Evolutionary conservation across 106 monocot genomes (phyloP).

Genomic region (Vanilla planifolia): DNA sequence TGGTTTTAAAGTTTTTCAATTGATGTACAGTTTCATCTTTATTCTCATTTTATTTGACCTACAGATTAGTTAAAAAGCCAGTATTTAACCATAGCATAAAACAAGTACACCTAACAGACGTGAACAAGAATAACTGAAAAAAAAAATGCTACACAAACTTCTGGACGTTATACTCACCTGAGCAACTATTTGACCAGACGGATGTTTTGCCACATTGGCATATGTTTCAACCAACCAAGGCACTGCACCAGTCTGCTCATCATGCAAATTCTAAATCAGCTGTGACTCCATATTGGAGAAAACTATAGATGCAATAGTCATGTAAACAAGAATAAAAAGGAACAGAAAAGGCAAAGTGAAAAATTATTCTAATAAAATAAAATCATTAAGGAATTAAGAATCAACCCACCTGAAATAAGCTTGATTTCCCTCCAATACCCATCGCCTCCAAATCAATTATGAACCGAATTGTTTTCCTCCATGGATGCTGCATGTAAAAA

Average conservation of each 20-base stretch:
- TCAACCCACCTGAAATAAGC: constrained; percentile 48
- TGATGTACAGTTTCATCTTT: too few species aligned
- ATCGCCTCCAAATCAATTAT: constrained; percentile 75
- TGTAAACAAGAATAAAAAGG: not conserved
- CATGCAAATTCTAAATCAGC: not conserved
- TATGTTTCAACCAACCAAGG: constrained; percentile 78
- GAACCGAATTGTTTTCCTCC: constrained; percentile 47
- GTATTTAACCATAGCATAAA: too few species aligned
- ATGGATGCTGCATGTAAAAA: constrained; percentile 52
- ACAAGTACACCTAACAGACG: too few species aligned
- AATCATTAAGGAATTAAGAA: not conserved
- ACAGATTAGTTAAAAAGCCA: too few species aligned
- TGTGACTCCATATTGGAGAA: not conserved
- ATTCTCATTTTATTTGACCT: too few species aligned
- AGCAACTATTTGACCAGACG: constrained; percentile 75
- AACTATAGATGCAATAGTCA: not conserved
- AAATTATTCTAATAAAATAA: not conserved
- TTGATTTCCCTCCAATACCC: constrained; percentile 68
- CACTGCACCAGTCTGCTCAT: constrained; percentile 42
- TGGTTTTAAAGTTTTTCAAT: too few species aligned
- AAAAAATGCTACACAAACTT: not conserved
- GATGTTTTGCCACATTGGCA: constrained; percentile 78
- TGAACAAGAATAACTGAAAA: not conserved
- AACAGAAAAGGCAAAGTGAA: not conserved
- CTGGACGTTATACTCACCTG: constrained; percentile 42